Evolutionary conservation across 2,329 filamentous ascomycete species (phyloP), one percentile per base, ranked within the genome.

Genomic region (Penicillium hordei): DNA sequence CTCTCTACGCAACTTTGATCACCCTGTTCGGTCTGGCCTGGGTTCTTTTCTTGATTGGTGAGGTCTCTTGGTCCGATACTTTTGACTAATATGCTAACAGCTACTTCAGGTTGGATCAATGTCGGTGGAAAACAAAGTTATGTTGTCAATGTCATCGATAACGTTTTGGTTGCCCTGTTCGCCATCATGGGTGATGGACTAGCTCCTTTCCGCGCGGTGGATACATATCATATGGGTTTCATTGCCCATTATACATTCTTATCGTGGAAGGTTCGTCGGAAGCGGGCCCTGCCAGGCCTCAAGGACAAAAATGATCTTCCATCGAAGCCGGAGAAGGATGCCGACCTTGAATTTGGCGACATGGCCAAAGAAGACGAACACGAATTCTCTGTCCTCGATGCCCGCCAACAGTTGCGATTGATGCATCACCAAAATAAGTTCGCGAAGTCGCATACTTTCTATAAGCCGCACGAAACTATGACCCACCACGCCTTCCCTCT

Each of bases 161-260:
- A 87, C 64, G 80, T 89, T 29, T 79, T 90, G 15, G 88, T 90
- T 7, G 88, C 86, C 12, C 79, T 90, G 7, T 90, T 90, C 62
- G 86, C 84, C 52, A 75, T 90, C 59, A 86, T 90, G 70, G 88
- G 88, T 48, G 87, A 89, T 64, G 87, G 87, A 2, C 75, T 90
- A 33, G 86, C 85, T 0, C 88, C 91, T 0, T 95, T 93, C 72
- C 86, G 91, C 34, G 84, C 83, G 5, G 81, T 93, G 7, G 91
- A 95, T 70, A 94, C 91, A 0, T 95, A 95, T 71, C 91, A 94
- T 73, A 93, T 94, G 89, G 83, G 86, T 42, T 93, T 86, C 73
- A 89, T 95, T 59, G 87, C 88, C 0, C 88, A 87, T 60, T 93
- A 92, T 67, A 86, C 85, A 57, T 80, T 82, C 57, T 70, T 84